These are phyloP conservation scores for Penicillium diatomitis DNA, from an alignment of 495 filamentous ascomycete genomes.

Conservation along the genomic window DNA sequence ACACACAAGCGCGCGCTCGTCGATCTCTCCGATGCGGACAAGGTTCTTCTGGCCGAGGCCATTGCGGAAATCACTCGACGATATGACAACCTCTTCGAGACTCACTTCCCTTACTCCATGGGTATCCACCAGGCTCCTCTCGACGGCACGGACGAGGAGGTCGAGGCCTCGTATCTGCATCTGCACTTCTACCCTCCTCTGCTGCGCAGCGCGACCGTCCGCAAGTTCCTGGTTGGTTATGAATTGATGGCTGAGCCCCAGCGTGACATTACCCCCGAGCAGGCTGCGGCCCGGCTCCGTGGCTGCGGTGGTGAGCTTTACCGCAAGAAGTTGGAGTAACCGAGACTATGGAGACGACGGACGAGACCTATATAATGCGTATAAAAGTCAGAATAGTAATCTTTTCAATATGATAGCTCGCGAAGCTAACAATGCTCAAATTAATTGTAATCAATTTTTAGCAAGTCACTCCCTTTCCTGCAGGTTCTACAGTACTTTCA, in stretches of 20 bases:
- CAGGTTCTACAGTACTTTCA: too few relatives aligned
- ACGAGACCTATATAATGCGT: too few relatives aligned
- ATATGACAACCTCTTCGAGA: constrained; percentile 97
- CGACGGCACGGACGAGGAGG: constrained; percentile 72
- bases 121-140: constrained; percentile 94
- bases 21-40: constrained; percentile 64
- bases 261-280: constrained; percentile 94
- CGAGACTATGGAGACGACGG: too few relatives aligned
- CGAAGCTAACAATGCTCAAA: too few relatives aligned
- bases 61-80: constrained; percentile 78
- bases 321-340: constrained; percentile 50
- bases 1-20: constrained; percentile 71
- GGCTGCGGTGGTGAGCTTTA: constrained; percentile 75
- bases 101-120: constrained; percentile 88
- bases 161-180: constrained; percentile 82
- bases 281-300: constrained; percentile 73
- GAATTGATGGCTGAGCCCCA: constrained; percentile 94
- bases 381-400: too few relatives aligned
- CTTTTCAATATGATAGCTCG: too few relatives aligned
- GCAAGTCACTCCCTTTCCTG: too few relatives aligned
- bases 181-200: constrained; percentile 96
- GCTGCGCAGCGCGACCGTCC: constrained; percentile 82
- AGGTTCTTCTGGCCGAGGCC: constrained; percentile 63
- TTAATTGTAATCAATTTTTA: too few relatives aligned
- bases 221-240: constrained; percentile 87